Evolutionary conservation across 2,329 filamentous ascomycete species (phyloP), one percentile per base, ranked within the genome.

Genomic region (Fusarium sororula): DNA sequence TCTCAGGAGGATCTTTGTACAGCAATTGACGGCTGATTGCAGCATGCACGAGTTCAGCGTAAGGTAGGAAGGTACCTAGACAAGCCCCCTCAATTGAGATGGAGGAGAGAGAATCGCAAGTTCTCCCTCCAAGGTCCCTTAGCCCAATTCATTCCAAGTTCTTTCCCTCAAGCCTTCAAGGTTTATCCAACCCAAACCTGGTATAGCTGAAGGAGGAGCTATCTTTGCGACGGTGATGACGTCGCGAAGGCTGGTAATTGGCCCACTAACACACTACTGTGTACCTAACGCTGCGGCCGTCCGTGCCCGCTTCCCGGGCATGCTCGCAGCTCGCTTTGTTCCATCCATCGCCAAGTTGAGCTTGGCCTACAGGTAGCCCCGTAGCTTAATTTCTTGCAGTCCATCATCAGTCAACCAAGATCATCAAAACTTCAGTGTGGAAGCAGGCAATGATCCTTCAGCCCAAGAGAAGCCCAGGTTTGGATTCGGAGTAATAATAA

Each of bases 1-100:
- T 74, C 68, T 73, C 68, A 68, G 55, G 60, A 51, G 28, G 47
- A 62, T 55, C 42, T 69, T 51, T 69, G 72, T 54, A 47, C 62
- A 72, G 72, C 72, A 63, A 69, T 74, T 72, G 72, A 66, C 63
- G 72, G 72, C 56, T 69, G 60, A 51, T 64, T 72, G 60, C 72
- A 74, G 71, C 67, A 64, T 72, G 47, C 39, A 56, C 55, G 53
- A 72, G 44, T 47, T 60, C 55, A 56, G 47, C 63, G 35, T 63
- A 15, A 15, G 32, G 35, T 56, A 35, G 32, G 32, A 17, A 35
- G 53, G 41, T 48, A 26, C 24, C 24, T 26, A 38, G 42, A 44
- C 39, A 71, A 54, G 20, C 18, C 22, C 38, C 45, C 55, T 66
- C 42, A 13, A 37, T 30, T 41, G 48, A 38, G 45, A 48, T 30